Evolutionary conservation across 2,329 filamentous ascomycete species (phyloP).

Genomic region (Penicillium corylophilum): DNA sequence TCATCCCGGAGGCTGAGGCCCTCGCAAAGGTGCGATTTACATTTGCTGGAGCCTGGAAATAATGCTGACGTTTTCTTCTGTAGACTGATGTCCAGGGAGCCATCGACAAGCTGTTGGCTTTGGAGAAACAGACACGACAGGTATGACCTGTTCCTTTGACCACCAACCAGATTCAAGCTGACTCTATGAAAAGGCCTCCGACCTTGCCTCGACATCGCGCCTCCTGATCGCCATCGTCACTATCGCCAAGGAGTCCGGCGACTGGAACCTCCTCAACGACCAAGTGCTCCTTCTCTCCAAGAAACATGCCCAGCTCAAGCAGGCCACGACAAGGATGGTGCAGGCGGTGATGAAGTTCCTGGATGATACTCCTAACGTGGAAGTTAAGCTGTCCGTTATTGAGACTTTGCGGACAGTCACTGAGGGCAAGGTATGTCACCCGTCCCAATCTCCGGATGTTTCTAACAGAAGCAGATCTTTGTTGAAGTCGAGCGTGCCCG

Average conservation of each 20-base stretch:
- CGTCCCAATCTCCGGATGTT: neutral
- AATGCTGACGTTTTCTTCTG: conserved; percentile 20
- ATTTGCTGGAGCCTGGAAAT: neutral
- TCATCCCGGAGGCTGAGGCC: conserved; percentile 85
- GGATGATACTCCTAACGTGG: conserved; percentile 77
- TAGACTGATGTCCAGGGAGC: conserved; percentile 73
- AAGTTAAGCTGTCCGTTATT: conserved; percentile 89
- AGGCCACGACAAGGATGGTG: conserved; percentile 98
- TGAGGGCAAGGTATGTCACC: conserved; percentile 74
- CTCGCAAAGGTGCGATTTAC: conserved; percentile 70
- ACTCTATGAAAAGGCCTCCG: conserved; percentile 67
- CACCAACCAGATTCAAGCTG: neutral
- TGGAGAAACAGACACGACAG: conserved; percentile 98
- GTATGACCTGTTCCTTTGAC: conserved; percentile 46
- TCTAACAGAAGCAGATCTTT: conserved; percentile 66
- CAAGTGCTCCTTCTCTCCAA: conserved; percentile 94
- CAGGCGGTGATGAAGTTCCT: conserved; percentile 93
- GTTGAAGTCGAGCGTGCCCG: conserved; percentile 97
- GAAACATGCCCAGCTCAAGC: conserved; percentile 99
- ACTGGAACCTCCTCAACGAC: conserved; percentile 95
- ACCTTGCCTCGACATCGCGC: conserved; percentile 91
- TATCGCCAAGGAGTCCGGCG: conserved; percentile 86
- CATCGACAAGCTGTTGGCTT: conserved; percentile 84
- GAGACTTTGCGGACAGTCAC: conserved; percentile 95
- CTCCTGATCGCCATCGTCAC: conserved; percentile 85